Percentiles rank a stretch among this genome's conserved stretches.
These are phyloP conservation scores for Chlorella sp. DNA, from an alignment of 139 green algal genomes.

Conservation along the genomic window DNA sequence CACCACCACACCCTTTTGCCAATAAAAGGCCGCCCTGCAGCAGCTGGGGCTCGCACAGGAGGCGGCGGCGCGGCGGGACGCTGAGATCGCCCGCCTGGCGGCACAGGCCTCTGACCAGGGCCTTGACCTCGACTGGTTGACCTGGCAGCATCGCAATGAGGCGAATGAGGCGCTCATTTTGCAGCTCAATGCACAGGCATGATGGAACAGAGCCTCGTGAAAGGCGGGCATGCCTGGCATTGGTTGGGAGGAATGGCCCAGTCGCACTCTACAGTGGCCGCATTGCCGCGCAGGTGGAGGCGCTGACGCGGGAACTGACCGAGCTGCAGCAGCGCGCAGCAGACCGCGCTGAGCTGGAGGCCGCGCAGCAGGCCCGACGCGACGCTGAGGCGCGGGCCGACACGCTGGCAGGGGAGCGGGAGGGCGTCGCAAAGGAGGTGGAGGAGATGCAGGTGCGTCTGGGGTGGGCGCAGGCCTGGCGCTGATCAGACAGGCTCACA, in stretches of 20 bases:
- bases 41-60: too few relatives aligned
- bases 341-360: conserved; percentile 1
- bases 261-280: too few relatives aligned
- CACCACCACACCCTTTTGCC: too few relatives aligned
- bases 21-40: too few relatives aligned
- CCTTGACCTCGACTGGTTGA: conserved; percentile 55
- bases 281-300: conserved; percentile 22
- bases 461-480: too few relatives aligned
- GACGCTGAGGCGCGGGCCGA: conserved; percentile 16
- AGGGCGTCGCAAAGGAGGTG: conserved; percentile 20
- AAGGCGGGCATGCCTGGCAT: too few relatives aligned
- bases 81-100: conserved; percentile 56
- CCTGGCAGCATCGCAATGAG: conserved; percentile 56
- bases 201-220: background rate
- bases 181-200: conserved; percentile 64
- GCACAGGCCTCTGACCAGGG: conserved; percentile 29
- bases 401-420: conserved; percentile 1
- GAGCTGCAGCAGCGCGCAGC: conserved; percentile 19
- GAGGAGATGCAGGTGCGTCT: conserved; percentile 31
- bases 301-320: conserved; percentile 16
- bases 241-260: too few relatives aligned
- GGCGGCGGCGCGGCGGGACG: conserved; percentile 43
- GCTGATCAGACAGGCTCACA: too few relatives aligned
- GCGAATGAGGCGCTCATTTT: conserved; percentile 71
- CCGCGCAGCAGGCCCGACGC: background rate